Base-by-base conservation (phyloP, 352 stramenopile species). In the Pythium aquatile region DNA sequence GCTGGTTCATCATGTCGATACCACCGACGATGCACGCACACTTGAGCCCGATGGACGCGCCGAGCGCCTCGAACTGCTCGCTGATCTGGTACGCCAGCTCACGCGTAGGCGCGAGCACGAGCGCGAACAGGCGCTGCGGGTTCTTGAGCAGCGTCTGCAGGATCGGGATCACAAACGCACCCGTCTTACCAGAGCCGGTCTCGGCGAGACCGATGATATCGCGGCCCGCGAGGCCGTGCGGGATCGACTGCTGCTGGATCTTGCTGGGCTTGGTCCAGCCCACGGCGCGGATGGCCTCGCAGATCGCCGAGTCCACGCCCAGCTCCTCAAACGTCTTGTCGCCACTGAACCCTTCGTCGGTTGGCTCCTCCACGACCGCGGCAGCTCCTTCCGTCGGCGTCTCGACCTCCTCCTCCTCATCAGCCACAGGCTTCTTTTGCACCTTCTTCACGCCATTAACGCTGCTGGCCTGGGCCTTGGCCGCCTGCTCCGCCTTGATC, bases 121-220 rank as follows among this genome's bases (percentile, higher is more conserved):
- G 69, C 39, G 87, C 93, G 65, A 87, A 98, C 28, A 98, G 64
- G 4, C 93, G 87, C 78, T 96, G 79, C 24, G 91, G 93, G 40
- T 92, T 93, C 63, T 96, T 84, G 60, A 98, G 73, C 54, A 99
- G 70, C 49, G 78, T 83, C 73, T 98, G 91, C 44, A 99, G 76
- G 55, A 98, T 96, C 13, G 95, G 94, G 56, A 99, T 87, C 44
- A 96, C 83, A 59, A 99, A 99, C 33, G 94, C 96, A 29, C 90
- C 96, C 0, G 96, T 98, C 73, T 98, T 99, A 29, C 96, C 96
- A 0, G 85, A 97, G 13, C 96, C 83, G 49, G 98, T 99, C 91
- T 99, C 79, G 65, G 98, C 83, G 74, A 98, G 74, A 14, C 97
- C 97, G 65, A 99, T 99, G 63, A 99, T 90, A 74, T 99, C 98